Evolutionary conservation across 345 rosid genomes (phyloP).

Genomic region (Garcia nutans): DNA sequence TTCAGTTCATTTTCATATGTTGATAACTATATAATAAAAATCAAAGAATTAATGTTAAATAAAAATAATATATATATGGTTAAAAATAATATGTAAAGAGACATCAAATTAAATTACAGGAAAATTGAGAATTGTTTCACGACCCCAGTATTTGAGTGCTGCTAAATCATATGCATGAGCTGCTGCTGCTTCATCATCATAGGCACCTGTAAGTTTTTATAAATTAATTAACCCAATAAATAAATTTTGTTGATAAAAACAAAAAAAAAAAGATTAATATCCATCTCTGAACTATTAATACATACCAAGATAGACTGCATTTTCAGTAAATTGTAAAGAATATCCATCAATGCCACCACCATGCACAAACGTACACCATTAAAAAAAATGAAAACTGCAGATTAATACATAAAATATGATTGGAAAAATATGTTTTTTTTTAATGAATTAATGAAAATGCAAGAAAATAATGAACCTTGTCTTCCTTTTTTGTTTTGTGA

Average conservation of each 20-base stretch:
- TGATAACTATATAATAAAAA: conserved; percentile 38
- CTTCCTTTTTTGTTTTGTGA: conserved; percentile 80
- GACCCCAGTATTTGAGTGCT: conserved; percentile 94
- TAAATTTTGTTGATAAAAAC: too few relatives aligned
- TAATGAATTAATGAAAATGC: not conserved
- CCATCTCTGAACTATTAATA: not conserved
- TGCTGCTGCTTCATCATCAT: conserved; percentile 85
- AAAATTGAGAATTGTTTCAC: conserved; percentile 75
- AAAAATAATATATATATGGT: not conserved
- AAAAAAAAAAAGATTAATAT: too few relatives aligned
- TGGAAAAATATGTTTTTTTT: too few relatives aligned
- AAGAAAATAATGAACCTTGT: conserved; percentile 47
- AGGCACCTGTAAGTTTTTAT: conserved; percentile 51
- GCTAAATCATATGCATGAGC: conserved; percentile 96
- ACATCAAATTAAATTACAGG: conserved; percentile 43
- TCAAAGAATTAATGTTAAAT: too few relatives aligned
- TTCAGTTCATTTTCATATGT: conserved; percentile 61
- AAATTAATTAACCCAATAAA: too few relatives aligned
- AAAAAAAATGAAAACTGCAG: not conserved
- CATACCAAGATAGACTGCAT: conserved; percentile 26
- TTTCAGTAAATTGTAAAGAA: not conserved
- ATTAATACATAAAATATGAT: not conserved
- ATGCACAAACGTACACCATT: not conserved
- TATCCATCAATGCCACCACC: conserved; percentile 5
- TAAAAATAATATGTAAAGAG: not conserved